Evolutionary conservation across 345 rosid species (phyloP).

Genomic region (Sonneratia alba): DNA sequence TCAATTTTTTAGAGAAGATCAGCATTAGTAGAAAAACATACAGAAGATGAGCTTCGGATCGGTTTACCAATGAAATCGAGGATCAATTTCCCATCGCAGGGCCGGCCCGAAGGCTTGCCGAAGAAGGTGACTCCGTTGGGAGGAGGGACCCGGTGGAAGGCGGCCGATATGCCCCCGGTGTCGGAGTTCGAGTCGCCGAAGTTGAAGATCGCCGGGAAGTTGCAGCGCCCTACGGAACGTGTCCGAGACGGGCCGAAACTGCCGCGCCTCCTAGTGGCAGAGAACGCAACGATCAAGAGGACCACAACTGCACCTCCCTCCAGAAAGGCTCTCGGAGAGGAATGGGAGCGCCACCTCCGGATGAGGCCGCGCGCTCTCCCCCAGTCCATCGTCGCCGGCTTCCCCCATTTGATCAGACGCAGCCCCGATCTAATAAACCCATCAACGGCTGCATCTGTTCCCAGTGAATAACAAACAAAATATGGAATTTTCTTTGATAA

Average conservation of each 20-base stretch:
- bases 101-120: constrained; percentile 44
- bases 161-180: constrained; percentile 50
- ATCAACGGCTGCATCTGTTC: no score
- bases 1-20: neutral
- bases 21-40: neutral
- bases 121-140: constrained; percentile 53
- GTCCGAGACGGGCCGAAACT: constrained; percentile 3
- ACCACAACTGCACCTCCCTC: neutral
- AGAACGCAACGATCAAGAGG: neutral
- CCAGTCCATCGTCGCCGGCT: constrained; percentile 3
- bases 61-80: constrained; percentile 51
- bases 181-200: constrained; percentile 38
- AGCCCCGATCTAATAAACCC: no score
- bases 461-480: no score
- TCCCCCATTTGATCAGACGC: neutral
- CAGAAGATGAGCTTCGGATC: neutral
- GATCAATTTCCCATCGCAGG: constrained; percentile 47
- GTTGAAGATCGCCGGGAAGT: constrained; percentile 4
- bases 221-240: constrained; percentile 27
- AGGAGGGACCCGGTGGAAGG: constrained; percentile 35
- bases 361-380: neutral
- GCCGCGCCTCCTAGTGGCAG: neutral
- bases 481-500: no score
- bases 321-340: neutral
- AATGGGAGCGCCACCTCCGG: neutral